These are phyloP conservation scores for Coniochaeta hoffmannii DNA, from an alignment of 2,329 filamentous ascomycete species.

Conservation along the genomic window DNA sequence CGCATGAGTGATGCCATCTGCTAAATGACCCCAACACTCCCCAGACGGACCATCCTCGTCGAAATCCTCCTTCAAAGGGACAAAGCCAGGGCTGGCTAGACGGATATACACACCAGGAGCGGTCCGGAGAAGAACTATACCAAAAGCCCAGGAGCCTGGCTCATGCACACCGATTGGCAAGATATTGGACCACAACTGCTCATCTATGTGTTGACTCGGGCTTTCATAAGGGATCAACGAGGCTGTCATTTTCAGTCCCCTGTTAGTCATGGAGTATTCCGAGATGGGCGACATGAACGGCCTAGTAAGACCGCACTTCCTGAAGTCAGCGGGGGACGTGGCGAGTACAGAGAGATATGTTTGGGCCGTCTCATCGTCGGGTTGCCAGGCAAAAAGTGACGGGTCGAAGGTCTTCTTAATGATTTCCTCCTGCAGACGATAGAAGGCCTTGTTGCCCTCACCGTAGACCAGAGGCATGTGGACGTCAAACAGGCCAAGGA, in stretches of 20 bases:
- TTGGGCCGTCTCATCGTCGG: not conserved
- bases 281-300: not conserved
- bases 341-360: not conserved
- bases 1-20: too few species aligned
- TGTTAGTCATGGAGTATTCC: not conserved
- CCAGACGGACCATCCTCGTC: too few species aligned
- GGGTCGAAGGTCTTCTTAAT: too few species aligned
- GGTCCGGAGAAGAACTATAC: too few species aligned
- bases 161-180: too few species aligned
- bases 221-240: not conserved
- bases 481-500: slow-evolving; percentile 35
- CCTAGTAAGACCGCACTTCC: not conserved
- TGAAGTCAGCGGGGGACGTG: not conserved
- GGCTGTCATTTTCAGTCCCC: not conserved
- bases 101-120: too few species aligned
- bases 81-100: too few species aligned
- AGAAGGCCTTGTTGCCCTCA: slow-evolving; percentile 23
- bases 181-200: too few species aligned
- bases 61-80: too few species aligned
- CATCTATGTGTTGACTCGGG: too few species aligned
- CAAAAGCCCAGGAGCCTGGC: too few species aligned
- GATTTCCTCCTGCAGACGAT: slow-evolving; percentile 26
- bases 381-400: slow-evolving; percentile 18
- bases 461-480: slow-evolving; percentile 30
- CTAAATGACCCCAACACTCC: too few species aligned